Conservation (phyloP, 139 green algal species). For the Volvox reticuliferus region DNA sequence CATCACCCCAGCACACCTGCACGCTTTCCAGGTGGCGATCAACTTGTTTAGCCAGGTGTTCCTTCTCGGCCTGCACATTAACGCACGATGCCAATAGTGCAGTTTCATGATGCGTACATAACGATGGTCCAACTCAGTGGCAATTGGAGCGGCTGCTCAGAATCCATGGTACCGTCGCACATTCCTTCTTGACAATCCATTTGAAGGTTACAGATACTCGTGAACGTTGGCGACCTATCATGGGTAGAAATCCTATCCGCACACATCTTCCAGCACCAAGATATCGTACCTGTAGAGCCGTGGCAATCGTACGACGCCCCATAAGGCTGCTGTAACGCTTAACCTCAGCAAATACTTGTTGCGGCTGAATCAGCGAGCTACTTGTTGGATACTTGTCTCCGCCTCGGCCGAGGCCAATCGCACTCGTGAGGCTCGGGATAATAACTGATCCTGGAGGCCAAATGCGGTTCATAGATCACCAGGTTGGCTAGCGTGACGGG, state of each 20-base stretch:
- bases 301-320: slow-evolving; percentile 60
- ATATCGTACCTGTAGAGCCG: slow-evolving; percentile 51
- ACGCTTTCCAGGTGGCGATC: slow-evolving; percentile 67
- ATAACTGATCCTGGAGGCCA: slow-evolving; percentile 57
- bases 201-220: too few relatives aligned
- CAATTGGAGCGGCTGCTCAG: too few relatives aligned
- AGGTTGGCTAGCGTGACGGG: too few relatives aligned
- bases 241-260: too few relatives aligned
- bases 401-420: slow-evolving; percentile 54
- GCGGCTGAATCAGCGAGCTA: slow-evolving; percentile 62
- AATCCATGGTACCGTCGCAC: too few relatives aligned
- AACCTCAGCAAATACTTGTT: slow-evolving; percentile 74
- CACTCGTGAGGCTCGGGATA: slow-evolving; percentile 68
- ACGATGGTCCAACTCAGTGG: too few relatives aligned
- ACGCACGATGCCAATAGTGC: too few relatives aligned
- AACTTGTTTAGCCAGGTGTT: slow-evolving; percentile 65
- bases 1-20: slow-evolving; percentile 1
- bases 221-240: too few relatives aligned
- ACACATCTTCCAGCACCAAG: too few relatives aligned
- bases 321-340: slow-evolving; percentile 72
- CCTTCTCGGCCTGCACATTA: slow-evolving; percentile 61
- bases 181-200: too few relatives aligned
- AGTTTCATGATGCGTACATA: too few relatives aligned
- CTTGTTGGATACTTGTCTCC: slow-evolving; percentile 2
- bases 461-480: background rate